Conservation (phyloP, 768 basidiomycete species). For the Serendipita sp. region DNA sequence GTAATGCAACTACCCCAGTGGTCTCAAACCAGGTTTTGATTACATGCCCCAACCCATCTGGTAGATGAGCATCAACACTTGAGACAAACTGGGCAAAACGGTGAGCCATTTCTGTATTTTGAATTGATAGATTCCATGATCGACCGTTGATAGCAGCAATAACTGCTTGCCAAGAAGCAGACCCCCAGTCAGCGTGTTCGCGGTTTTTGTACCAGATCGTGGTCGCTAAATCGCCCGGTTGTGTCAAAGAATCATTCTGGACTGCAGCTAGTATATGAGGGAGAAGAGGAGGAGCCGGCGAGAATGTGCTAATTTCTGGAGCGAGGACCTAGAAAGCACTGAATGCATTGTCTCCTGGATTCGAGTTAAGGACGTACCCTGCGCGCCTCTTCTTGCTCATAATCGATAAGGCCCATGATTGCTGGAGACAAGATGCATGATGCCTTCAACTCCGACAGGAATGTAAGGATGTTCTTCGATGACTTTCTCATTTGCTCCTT, state of each 20-base stretch:
- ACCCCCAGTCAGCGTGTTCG: background rate
- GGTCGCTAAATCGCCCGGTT: background rate
- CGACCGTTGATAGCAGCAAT: background rate
- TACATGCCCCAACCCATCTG: background rate
- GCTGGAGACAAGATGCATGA: background rate
- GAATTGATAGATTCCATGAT: background rate
- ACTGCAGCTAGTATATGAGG: background rate
- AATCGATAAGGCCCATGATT: background rate
- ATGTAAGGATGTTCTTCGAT: background rate
- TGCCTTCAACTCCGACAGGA: background rate
- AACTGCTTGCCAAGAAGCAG: background rate
- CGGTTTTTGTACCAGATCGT: background rate
- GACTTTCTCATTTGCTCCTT: background rate
- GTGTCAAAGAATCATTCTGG: background rate
- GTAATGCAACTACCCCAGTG: background rate
- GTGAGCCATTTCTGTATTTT: background rate
- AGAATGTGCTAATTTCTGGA: background rate
- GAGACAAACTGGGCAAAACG: background rate
- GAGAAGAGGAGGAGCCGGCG: background rate
- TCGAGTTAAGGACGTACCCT: background rate
- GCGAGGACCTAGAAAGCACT: background rate
- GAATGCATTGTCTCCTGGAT: background rate
- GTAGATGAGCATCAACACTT: background rate
- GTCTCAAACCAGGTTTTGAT: conserved; percentile 1
- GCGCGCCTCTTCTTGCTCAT: background rate